A percentile compares a stretch with the other conserved stretches of the same genome.
phyloP scores from a whole-genome alignment of 1,139 yeast species.

The Yamadazyma buinensis region DNA sequence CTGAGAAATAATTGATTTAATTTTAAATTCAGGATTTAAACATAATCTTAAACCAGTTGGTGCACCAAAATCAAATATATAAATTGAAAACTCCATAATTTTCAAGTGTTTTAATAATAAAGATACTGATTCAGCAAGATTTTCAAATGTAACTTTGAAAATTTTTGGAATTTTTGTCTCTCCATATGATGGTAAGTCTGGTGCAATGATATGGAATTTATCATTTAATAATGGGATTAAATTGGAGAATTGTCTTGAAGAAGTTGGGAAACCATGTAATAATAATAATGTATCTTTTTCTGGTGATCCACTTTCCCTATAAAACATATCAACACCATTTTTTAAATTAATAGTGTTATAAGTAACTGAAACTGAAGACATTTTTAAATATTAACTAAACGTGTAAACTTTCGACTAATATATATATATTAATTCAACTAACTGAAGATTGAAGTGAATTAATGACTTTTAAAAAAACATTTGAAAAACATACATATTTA shows the following conservation, averaged over 20 bases:
- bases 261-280: constrained; percentile 43
- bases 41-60: constrained; percentile 38
- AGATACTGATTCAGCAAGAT: constrained; percentile 26
- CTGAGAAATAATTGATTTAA: constrained; percentile 31
- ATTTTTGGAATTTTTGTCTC: constrained; percentile 25
- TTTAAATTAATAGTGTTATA: constrained; percentile 9
- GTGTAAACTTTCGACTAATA: too few relatives aligned
- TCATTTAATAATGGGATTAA: constrained; percentile 32
- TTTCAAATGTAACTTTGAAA: constrained; percentile 28
- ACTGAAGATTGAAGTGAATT: too few relatives aligned
- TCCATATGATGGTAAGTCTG: constrained; percentile 45
- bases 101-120: constrained; percentile 24
- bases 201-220: constrained; percentile 37
- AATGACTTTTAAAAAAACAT: too few relatives aligned
- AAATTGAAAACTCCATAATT: constrained; percentile 23
- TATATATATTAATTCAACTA: too few relatives aligned
- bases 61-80: constrained; percentile 43
- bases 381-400: constrained; percentile 3
- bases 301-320: constrained; percentile 32
- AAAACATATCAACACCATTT: constrained; percentile 26
- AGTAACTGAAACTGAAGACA: constrained; percentile 6
- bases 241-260: constrained; percentile 34
- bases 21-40: constrained; percentile 22
- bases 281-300: constrained; percentile 28
- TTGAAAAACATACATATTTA: too few relatives aligned